Percentiles rank a stretch among this genome's conserved stretches.
phyloP scores from a whole-genome alignment of 2,329 filamentous ascomycete genomes.

The Stagonosporopsis tanaceti region DNA sequence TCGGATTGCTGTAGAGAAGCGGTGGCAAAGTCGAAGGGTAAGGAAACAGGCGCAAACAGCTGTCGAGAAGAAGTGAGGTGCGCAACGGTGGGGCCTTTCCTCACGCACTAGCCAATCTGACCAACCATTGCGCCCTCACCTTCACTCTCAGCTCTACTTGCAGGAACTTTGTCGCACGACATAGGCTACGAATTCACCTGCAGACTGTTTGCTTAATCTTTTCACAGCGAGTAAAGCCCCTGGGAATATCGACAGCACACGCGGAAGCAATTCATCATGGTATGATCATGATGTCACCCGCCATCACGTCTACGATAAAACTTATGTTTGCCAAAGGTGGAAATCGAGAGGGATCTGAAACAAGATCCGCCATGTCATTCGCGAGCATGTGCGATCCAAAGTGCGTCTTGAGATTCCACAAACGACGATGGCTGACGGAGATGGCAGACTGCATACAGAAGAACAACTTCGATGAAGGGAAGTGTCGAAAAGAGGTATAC shows the following conservation, averaged over 20 bases:
- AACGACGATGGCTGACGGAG: neutral
- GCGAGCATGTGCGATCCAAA: conserved; percentile 89
- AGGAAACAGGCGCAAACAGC: conserved; percentile 35
- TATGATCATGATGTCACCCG: conserved; percentile 40
- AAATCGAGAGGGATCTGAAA: conserved; percentile 74
- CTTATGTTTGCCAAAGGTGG: conserved; percentile 44
- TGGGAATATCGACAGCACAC: too few relatives aligned
- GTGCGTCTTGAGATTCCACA: conserved; percentile 54
- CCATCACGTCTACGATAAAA: neutral
- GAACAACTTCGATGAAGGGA: conserved; percentile 85
- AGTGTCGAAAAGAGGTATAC: conserved; percentile 70
- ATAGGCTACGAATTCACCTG: neutral
- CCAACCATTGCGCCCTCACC: conserved; percentile 20
- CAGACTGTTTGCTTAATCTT: neutral
- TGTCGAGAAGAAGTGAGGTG: conserved; percentile 27
- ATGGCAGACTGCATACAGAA: conserved; percentile 78
- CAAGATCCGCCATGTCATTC: conserved; percentile 84
- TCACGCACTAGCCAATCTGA: conserved; percentile 29
- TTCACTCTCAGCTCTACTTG: conserved; percentile 12
- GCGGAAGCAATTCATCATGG: conserved; percentile 28
- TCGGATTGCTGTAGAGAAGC: conserved; percentile 23
- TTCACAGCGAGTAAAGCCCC: too few relatives aligned
- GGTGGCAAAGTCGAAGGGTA: conserved; percentile 37
- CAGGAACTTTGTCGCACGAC: neutral
- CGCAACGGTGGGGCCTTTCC: conserved; percentile 39